phyloP scores from a whole-genome alignment of 148 eudicot genomes.

The Fagopyrum esculentum region DNA sequence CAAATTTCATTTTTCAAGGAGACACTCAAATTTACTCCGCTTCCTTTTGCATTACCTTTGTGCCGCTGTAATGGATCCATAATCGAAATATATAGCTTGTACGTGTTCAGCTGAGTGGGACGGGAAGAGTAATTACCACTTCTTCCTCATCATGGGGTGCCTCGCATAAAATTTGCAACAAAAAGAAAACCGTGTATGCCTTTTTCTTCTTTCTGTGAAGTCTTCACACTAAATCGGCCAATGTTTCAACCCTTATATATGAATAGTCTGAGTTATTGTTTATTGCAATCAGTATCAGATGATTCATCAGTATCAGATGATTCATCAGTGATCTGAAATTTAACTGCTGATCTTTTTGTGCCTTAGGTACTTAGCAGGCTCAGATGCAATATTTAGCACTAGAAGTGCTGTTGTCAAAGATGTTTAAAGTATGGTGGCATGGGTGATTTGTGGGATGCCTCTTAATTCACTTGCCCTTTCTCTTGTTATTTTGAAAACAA shows the following conservation, averaged over 20 bases:
- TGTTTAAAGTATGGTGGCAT: slow-evolving; percentile 5
- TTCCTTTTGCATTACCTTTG: not conserved
- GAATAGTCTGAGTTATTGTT: not conserved
- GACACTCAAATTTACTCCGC: not conserved
- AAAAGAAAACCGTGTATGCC: not conserved
- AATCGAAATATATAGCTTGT: too few species aligned
- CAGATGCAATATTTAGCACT: slow-evolving; percentile 4
- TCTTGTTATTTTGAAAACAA: not conserved
- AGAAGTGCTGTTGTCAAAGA: slow-evolving; percentile 8
- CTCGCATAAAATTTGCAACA: not conserved
- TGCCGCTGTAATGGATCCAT: too few species aligned
- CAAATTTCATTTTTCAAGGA: not conserved
- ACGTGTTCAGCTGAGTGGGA: too few species aligned
- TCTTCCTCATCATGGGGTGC: not conserved
- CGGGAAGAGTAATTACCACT: not conserved
- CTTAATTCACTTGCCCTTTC: not conserved
- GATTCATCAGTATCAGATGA: not conserved
- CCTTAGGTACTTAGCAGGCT: slow-evolving; percentile 10
- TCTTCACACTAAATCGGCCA: not conserved
- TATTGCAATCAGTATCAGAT: not conserved
- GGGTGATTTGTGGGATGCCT: not conserved
- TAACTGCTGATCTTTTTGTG: not conserved
- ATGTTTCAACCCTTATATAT: not conserved
- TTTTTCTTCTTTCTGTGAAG: not conserved
- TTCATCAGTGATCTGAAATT: not conserved